Percentiles rank a stretch among this genome's conserved stretches.
phyloP scores from a whole-genome alignment of 768 basidiomycete species.

The Agaricus subrufescens region DNA sequence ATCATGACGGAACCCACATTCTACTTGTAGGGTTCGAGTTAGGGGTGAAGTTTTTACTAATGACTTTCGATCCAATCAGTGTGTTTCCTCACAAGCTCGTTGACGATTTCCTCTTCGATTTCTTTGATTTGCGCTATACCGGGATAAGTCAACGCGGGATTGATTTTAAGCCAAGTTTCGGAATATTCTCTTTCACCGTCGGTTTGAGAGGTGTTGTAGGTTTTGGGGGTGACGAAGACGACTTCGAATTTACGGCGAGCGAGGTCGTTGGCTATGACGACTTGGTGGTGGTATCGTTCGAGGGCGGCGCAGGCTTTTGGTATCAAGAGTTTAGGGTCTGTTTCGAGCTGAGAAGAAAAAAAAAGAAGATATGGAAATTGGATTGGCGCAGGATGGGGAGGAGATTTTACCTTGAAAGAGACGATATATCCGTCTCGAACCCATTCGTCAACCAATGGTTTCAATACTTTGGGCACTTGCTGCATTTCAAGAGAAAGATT shows the following conservation, averaged over 20 bases:
- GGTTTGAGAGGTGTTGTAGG: constrained; percentile 13
- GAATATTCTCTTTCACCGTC: constrained; percentile 28
- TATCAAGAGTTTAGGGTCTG: constrained; percentile 74
- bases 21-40: not conserved
- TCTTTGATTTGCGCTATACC: constrained; percentile 51
- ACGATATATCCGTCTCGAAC: constrained; percentile 86
- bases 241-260: constrained; percentile 88
- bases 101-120: constrained; percentile 91
- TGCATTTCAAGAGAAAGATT: constrained; percentile 97
- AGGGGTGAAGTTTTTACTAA: not conserved
- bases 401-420: constrained; percentile 82
- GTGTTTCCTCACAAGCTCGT: constrained; percentile 72
- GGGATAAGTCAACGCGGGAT: constrained; percentile 29
- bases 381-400: not conserved
- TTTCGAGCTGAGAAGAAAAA: constrained; percentile 70
- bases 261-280: constrained; percentile 97
- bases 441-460: constrained; percentile 94
- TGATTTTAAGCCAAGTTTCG: constrained; percentile 65
- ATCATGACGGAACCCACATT: not conserved
- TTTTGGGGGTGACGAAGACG: constrained; percentile 73
- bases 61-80: constrained; percentile 53
- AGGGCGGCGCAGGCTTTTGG: constrained; percentile 89
- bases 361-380: not conserved
- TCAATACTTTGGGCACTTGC: constrained; percentile 94
- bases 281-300: constrained; percentile 93